Evolutionary conservation across 306 rosid species (phyloP).

Genomic region (Quillaja saponaria): DNA sequence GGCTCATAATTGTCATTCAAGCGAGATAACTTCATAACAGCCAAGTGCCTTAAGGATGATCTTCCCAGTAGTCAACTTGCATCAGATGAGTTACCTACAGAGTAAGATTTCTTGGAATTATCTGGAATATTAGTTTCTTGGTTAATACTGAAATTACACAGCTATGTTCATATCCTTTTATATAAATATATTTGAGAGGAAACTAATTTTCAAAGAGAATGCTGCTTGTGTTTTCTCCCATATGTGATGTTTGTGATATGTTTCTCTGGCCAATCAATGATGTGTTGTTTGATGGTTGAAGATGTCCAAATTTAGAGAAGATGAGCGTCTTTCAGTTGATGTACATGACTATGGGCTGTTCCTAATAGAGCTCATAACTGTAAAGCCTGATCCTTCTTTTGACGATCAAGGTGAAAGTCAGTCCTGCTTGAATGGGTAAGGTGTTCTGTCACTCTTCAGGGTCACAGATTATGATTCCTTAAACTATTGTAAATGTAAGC

Average conservation of each 20-base stretch:
- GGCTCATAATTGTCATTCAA: slow-evolving; percentile 14
- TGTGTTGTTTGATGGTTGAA: background rate
- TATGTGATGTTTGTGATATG: too few species aligned
- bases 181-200: too few species aligned
- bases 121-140: too few species aligned
- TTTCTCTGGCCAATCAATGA: too few species aligned
- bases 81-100: slow-evolving; percentile 1
- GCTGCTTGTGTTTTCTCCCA: too few species aligned
- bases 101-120: too few species aligned
- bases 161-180: too few species aligned
- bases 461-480: too few species aligned
- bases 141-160: too few species aligned
- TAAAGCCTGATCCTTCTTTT: slow-evolving; percentile 18
- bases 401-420: slow-evolving; percentile 7
- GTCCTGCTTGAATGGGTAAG: slow-evolving; percentile 34
- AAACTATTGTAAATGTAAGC: too few species aligned
- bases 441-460: slow-evolving; percentile 14
- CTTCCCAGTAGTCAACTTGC: background rate
- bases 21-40: slow-evolving; percentile 21
- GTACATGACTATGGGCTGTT: slow-evolving; percentile 30
- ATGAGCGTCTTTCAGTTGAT: slow-evolving; percentile 12
- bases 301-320: slow-evolving; percentile 19
- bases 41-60: slow-evolving; percentile 22
- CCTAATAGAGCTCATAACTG: slow-evolving; percentile 34
- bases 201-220: too few species aligned